These are phyloP conservation scores for Pleurotus citrinopileatus DNA, from an alignment of 768 basidiomycete species.

Conservation along the genomic window DNA sequence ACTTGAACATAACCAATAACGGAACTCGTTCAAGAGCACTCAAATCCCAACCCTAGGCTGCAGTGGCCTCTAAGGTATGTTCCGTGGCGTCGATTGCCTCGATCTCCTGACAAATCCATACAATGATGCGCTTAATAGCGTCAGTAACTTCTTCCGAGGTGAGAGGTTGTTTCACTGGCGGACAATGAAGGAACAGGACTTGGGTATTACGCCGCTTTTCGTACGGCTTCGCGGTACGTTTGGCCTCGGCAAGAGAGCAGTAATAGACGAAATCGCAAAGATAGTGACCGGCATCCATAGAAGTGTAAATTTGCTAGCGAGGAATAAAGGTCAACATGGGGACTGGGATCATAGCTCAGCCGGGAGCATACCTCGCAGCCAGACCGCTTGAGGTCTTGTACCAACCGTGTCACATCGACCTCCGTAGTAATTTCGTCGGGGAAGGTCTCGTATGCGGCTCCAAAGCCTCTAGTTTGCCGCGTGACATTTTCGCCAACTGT, in stretches of 20 bases:
- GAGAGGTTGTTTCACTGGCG: constrained; percentile 63
- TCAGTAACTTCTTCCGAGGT: constrained; percentile 66
- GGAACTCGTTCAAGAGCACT: no score
- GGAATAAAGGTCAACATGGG: constrained; percentile 9
- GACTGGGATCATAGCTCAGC: background rate
- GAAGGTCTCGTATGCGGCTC: constrained; percentile 51
- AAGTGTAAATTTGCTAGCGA: constrained; percentile 63
- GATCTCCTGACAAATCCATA: constrained; percentile 52
- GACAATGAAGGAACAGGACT: constrained; percentile 72
- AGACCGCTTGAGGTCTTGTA: constrained; percentile 50
- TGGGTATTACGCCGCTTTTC: constrained; percentile 41
- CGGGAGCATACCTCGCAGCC: constrained; percentile 42
- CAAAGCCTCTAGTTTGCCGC: constrained; percentile 39
- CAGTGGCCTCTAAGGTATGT: background rate
- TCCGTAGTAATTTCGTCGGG: constrained; percentile 57
- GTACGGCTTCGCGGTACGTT: constrained; percentile 42
- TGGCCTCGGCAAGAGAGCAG: constrained; percentile 69
- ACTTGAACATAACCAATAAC: no score
- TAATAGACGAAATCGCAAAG: constrained; percentile 78
- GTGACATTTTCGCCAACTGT: constrained; percentile 30
- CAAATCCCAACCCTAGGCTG: no score
- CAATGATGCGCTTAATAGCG: constrained; percentile 56
- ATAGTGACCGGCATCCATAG: constrained; percentile 75
- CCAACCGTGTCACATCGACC: constrained; percentile 55
- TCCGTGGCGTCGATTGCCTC: constrained; percentile 25